These are phyloP conservation scores for Sphagnum tenellum DNA, from an alignment of 225 moss, liverwort and hornwort species.

Conservation along the genomic window DNA sequence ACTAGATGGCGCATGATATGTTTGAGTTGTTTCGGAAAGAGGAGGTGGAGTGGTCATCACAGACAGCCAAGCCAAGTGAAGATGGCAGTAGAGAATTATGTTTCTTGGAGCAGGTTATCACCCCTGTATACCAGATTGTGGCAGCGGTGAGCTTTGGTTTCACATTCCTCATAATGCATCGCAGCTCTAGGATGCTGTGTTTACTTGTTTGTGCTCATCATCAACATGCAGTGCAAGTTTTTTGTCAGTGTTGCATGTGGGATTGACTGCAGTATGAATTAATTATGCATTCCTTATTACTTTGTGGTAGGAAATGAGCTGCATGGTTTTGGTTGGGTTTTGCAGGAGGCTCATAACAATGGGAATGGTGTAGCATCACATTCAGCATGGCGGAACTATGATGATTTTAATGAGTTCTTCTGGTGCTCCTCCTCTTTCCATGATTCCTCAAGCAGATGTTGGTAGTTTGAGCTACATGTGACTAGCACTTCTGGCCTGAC, in stretches of 20 bases:
- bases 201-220: too few relatives aligned
- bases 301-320: too few relatives aligned
- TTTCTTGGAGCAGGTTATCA: slow-evolving; percentile 70
- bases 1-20: slow-evolving; percentile 80
- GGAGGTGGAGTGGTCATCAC: slow-evolving; percentile 41
- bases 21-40: slow-evolving; percentile 40
- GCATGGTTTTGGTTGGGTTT: background rate
- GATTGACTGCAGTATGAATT: too few relatives aligned
- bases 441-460: too few relatives aligned
- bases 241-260: too few relatives aligned
- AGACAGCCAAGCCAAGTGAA: slow-evolving; percentile 28
- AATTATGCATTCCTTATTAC: too few relatives aligned
- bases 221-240: too few relatives aligned
- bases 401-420: slow-evolving; percentile 97
- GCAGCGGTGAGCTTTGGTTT: slow-evolving; percentile 47
- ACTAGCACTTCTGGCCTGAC: too few relatives aligned
- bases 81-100: slow-evolving; percentile 48
- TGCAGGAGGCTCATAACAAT: slow-evolving; percentile 67
- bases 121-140: slow-evolving; percentile 64
- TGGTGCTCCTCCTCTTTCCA: slow-evolving; percentile 27
- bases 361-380: slow-evolving; percentile 66
- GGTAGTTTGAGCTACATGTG: too few relatives aligned
- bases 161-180: too few relatives aligned
- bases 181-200: too few relatives aligned
- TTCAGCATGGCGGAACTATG: slow-evolving; percentile 93